Evolutionary conservation across 306 rosid species (phyloP).

Genomic region (Cucurbita moschata): DNA sequence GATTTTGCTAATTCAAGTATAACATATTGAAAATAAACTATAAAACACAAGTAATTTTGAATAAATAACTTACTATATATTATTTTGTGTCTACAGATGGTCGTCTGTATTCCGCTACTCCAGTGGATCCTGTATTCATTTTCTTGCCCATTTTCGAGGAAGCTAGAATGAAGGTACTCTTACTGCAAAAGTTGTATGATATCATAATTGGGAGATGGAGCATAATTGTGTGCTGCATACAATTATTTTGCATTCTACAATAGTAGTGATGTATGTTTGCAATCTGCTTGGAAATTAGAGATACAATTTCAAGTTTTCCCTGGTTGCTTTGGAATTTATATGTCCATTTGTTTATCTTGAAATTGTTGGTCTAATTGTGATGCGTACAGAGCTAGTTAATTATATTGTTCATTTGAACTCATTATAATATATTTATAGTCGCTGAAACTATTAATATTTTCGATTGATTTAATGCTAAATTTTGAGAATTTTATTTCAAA

Average conservation of each 20-base stretch:
- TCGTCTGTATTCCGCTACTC: slow-evolving; percentile 59
- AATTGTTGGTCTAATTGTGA: background rate
- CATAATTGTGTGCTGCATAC: background rate
- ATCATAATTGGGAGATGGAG: background rate
- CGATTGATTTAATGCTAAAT: background rate
- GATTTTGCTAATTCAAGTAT: background rate
- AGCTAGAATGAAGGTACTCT: slow-evolving; percentile 83
- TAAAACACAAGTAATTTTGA: too few species aligned
- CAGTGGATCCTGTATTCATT: slow-evolving; percentile 79
- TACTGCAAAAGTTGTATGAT: background rate
- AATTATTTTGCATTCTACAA: background rate
- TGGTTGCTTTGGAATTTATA: background rate
- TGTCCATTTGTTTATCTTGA: background rate
- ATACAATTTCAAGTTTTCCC: background rate
- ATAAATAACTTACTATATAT: background rate
- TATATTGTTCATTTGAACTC: background rate
- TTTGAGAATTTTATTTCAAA: slow-evolving; percentile 2
- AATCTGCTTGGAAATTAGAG: background rate
- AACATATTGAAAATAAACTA: background rate
- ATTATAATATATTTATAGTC: background rate
- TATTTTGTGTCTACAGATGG: slow-evolving; percentile 39
- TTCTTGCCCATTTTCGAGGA: slow-evolving; percentile 69
- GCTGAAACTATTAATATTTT: background rate
- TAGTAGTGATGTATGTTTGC: background rate
- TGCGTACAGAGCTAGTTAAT: too few species aligned